Percentiles rank a stretch among this genome's conserved stretches.
phyloP scores from a whole-genome alignment of 345 rosid genomes.

The Eucalyptus caleyi region DNA sequence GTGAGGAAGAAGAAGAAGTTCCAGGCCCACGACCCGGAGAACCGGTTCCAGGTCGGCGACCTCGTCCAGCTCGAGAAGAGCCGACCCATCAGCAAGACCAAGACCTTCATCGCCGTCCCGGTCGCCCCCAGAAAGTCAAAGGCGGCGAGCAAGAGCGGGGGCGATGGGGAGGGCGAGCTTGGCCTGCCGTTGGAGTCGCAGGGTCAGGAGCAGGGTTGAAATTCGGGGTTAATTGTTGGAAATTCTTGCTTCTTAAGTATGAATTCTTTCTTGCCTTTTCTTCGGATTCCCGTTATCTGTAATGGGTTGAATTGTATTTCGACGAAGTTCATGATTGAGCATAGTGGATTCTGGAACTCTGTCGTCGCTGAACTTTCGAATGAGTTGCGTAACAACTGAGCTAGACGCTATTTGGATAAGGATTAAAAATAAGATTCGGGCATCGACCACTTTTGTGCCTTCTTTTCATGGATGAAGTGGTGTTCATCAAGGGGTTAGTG shows the following conservation, averaged over 20 bases:
- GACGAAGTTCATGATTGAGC: not conserved
- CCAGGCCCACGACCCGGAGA: constrained; percentile 91
- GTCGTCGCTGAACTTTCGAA: not conserved
- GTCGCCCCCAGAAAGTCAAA: constrained; percentile 10
- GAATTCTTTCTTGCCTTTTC: not conserved
- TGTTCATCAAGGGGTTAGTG: not conserved
- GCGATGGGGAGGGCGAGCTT: constrained; percentile 21
- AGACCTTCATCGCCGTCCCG: constrained; percentile 56
- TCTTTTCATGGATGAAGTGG: not conserved
- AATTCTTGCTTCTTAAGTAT: not conserved
- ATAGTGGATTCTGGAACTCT: not conserved
- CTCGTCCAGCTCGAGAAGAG: constrained; percentile 56
- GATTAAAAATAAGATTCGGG: not conserved
- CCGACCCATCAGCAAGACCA: constrained; percentile 87
- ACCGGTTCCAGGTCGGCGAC: constrained; percentile 73
- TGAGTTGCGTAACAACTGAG: not conserved
- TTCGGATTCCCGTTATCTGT: not conserved
- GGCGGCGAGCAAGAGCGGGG: constrained; percentile 5
- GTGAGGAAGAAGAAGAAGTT: constrained; percentile 85
- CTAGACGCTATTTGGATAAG: not conserved
- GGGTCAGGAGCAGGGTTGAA: constrained; percentile 5
- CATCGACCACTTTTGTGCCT: not conserved
- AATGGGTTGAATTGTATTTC: not conserved
- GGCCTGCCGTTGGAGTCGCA: constrained; percentile 68
- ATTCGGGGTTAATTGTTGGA: not conserved